Evolutionary conservation across 352 stramenopile genomes (phyloP), one percentile per base, ranked within the genome.

Genomic region (Pythium oligandrum): DNA sequence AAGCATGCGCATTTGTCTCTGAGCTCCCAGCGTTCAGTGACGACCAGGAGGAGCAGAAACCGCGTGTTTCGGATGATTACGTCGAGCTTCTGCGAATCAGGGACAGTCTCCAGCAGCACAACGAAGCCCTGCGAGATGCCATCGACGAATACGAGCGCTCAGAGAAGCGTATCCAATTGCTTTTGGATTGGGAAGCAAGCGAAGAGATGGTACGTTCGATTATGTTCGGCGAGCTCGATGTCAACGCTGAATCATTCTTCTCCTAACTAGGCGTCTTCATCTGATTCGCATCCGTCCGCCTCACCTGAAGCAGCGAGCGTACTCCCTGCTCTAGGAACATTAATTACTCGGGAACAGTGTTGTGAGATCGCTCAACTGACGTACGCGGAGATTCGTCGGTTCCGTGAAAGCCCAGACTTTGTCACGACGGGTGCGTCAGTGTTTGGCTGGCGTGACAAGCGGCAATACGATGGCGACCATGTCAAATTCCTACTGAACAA

Each of bases 401-500:
- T 88, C 48, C 54, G 55, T 1, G 66, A 68, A 6, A 61, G 67
- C 37, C 55, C 78, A 31, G 53, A 73, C 51, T 72, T 71, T 12
- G 66, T 75, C 17, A 75, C 61, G 7, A 83, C 70, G 6, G 75
- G 78, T 2, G 71, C 72, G 3, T 68, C 64, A 17, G 75, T 86
- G 6, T 86, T 88, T 67, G 78, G 78, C 26, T 88, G 78, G 78
- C 68, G 71, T 11, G 78, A 88, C 47, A 57, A 73, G 8, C 66
- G 75, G 1, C 61, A 70, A 4, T 50, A 85, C 4, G 66, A 84
- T 5, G 70, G 69, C 3, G 69, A 82, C 6, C 68, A 60, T 39
- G 68, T 88, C 51, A 71, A 79, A 46, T 88, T 88, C 54, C 72
- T 74, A 40, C 51, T 88, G 0, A 71, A 86, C 42, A 88, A 88